Evolutionary conservation across 352 stramenopile species (phyloP).

Genomic region (Globisporangium sylvaticum): DNA sequence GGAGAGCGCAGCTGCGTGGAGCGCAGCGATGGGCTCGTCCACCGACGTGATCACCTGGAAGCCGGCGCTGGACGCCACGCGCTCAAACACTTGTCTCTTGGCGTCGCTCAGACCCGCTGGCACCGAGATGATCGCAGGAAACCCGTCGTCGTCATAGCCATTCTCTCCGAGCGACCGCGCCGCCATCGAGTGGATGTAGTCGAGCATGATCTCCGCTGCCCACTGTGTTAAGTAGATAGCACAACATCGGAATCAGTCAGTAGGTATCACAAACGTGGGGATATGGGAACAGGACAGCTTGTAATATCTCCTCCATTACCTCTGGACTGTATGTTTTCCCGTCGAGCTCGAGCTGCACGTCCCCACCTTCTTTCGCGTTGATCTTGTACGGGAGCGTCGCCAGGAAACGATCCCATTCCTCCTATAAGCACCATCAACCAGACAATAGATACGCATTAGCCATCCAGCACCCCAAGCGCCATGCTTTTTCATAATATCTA

Average conservation of each 20-base stretch:
- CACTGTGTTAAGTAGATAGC: conserved; percentile 26
- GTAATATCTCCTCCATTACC: conserved; percentile 19
- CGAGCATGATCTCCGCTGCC: conserved; percentile 55
- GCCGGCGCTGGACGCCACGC: conserved; percentile 45
- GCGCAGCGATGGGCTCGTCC: conserved; percentile 57
- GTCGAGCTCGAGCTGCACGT: conserved; percentile 40
- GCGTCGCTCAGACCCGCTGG: conserved; percentile 31
- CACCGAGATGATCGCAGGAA: conserved; percentile 48
- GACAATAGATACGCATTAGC: neutral
- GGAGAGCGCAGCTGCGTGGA: conserved; percentile 46
- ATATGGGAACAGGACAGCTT: neutral
- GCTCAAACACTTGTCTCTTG: conserved; percentile 36
- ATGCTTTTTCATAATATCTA: no score
- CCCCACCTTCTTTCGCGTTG: conserved; percentile 14
- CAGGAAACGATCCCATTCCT: conserved; percentile 23
- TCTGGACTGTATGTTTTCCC: conserved; percentile 56
- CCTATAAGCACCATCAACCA: neutral
- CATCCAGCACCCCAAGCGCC: no score
- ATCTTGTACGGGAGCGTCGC: conserved; percentile 42
- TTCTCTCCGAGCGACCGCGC: conserved; percentile 36
- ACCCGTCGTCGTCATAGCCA: conserved; percentile 28
- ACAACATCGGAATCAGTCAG: neutral
- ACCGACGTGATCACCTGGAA: conserved; percentile 58
- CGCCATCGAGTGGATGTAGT: conserved; percentile 44
- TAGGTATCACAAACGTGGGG: neutral